Percentiles rank a stretch among this genome's conserved stretches.
Evolutionary conservation across 352 stramenopile species (phyloP).

Genomic region (Phytopythium boreale): DNA sequence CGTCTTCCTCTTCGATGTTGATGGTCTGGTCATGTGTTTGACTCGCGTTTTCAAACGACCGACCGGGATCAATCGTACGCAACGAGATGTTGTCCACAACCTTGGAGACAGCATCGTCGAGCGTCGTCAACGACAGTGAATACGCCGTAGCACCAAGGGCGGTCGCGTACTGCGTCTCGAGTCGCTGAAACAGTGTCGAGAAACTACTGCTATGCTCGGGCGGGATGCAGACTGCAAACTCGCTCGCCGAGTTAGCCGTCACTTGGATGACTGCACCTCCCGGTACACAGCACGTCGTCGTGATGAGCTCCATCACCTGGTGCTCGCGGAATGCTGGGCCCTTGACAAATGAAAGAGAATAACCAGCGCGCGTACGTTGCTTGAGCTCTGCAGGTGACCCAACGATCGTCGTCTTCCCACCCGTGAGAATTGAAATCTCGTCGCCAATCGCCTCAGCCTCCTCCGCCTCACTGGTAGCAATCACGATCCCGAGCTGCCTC

Average conservation of each 20-base stretch:
- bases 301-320: constrained; percentile 20
- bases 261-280: constrained; percentile 23
- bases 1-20: background rate
- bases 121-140: constrained; percentile 59
- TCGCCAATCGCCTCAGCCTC: constrained; percentile 78
- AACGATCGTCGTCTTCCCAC: constrained; percentile 40
- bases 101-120: constrained; percentile 69
- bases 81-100: constrained; percentile 22
- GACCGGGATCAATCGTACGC: background rate
- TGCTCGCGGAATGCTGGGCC: constrained; percentile 15
- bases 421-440: constrained; percentile 57
- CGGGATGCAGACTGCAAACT: constrained; percentile 44
- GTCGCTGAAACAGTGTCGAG: constrained; percentile 28
- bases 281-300: constrained; percentile 2
- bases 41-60: background rate
- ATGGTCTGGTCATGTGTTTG: background rate
- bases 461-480: constrained; percentile 93
- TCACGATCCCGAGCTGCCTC: constrained; percentile 52
- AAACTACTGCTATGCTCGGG: constrained; percentile 28
- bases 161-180: constrained; percentile 13
- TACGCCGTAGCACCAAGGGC: constrained; percentile 31
- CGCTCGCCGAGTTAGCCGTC: constrained; percentile 27
- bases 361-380: constrained; percentile 28
- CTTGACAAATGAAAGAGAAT: constrained; percentile 50
- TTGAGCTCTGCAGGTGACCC: constrained; percentile 49